Percentiles rank a stretch among this genome's conserved stretches.
These are phyloP conservation scores for Auriscalpium orientale DNA, from an alignment of 768 basidiomycete species.

Conservation along the genomic window DNA sequence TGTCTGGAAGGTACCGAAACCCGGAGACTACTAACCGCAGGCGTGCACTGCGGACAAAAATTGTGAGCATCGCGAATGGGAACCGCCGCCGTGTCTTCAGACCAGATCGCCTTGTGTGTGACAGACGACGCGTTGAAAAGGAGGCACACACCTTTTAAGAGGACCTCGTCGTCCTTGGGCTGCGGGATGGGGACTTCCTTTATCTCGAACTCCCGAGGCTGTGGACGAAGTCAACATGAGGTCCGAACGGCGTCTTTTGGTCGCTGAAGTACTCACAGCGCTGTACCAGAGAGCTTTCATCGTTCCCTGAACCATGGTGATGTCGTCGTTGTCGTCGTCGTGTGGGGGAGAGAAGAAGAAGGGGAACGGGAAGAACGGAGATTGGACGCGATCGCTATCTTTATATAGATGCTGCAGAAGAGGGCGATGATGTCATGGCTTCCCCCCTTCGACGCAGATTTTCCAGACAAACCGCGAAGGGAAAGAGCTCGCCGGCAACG, in stretches of 20 bases:
- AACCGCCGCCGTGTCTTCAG: background rate
- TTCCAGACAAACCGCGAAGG: too few species aligned
- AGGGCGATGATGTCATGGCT: background rate
- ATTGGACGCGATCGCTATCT: background rate
- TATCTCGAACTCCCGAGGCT: slow-evolving; percentile 64
- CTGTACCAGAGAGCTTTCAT: slow-evolving; percentile 77
- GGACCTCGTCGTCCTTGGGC: slow-evolving; percentile 60
- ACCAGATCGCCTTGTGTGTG: background rate
- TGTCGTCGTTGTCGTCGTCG: background rate
- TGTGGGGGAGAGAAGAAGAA: background rate
- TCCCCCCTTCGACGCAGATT: background rate
- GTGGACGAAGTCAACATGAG: slow-evolving; percentile 13
- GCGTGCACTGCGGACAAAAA: slow-evolving; percentile 13
- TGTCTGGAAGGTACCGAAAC: background rate
- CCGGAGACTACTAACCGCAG: slow-evolving; percentile 16
- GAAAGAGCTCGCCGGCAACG: too few species aligned
- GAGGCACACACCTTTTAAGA: slow-evolving; percentile 52
- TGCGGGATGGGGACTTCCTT: slow-evolving; percentile 61
- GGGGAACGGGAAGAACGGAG: background rate
- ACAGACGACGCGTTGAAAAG: background rate
- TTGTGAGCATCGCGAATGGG: too few species aligned
- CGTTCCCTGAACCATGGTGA: slow-evolving; percentile 45
- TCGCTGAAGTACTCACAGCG: slow-evolving; percentile 32
- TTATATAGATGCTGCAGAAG: background rate
- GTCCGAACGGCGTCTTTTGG: background rate